Conservation (phyloP, 139 green algal species). For the Chlorella sp. region DNA sequence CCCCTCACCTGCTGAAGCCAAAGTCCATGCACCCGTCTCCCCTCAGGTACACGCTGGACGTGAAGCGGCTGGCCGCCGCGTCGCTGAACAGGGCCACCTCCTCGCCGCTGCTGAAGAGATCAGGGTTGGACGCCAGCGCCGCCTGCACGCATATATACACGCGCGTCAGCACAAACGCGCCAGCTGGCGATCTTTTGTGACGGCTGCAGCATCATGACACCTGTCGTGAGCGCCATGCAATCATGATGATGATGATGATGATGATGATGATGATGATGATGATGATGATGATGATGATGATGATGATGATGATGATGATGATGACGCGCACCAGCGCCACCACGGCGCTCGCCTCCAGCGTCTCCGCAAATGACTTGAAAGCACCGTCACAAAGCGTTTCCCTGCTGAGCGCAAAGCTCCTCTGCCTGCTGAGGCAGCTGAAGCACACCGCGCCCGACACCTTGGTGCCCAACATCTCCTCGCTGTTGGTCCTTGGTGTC, state of each 20-base stretch:
- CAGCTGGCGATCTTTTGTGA: not conserved
- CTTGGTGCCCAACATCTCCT: too few species aligned
- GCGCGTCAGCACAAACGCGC: not conserved
- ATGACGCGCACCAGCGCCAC: too few species aligned
- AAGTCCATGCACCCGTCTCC: constrained; percentile 84
- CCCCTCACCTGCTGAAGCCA: constrained; percentile 51
- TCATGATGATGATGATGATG: not conserved
- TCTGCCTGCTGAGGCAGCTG: too few species aligned
- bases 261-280: not conserved
- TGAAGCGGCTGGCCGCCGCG: constrained; percentile 26
- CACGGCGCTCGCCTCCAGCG: too few species aligned
- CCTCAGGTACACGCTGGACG: constrained; percentile 34
- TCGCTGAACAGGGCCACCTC: constrained; percentile 61
- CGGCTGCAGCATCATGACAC: not conserved
- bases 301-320: too few species aligned
- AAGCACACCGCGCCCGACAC: not conserved
- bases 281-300: too few species aligned
- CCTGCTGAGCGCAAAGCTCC: too few species aligned
- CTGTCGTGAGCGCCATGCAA: not conserved
- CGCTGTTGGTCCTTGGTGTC: too few species aligned
- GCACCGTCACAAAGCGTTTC: too few species aligned
- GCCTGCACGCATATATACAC: not conserved
- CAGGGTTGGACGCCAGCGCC: not conserved
- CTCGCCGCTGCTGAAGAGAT: constrained; percentile 39
- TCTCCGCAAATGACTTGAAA: too few species aligned